These are phyloP conservation scores for Tetraselmis chui DNA, from an alignment of 139 green algal genomes.

Conservation along the genomic window DNA sequence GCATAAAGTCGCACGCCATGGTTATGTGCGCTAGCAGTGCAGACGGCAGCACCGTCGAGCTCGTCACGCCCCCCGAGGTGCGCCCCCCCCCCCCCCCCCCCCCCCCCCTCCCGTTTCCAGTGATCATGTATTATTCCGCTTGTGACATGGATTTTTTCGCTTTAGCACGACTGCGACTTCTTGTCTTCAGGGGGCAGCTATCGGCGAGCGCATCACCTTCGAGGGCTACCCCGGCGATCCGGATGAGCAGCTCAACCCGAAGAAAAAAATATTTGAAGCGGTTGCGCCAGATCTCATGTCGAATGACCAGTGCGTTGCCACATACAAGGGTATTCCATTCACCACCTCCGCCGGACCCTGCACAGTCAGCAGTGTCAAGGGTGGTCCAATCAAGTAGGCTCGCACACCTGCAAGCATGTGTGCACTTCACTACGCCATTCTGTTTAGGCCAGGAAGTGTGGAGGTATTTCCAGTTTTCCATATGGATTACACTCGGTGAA, in stretches of 20 bases:
- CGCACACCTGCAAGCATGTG: too few relatives aligned
- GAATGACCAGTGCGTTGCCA: conserved; percentile 44
- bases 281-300: conserved; percentile 60
- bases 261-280: conserved; percentile 83
- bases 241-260: conserved; percentile 81
- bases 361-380: conserved; percentile 41
- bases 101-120: too few relatives aligned
- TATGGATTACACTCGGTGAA: too few relatives aligned
- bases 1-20: conserved; percentile 81
- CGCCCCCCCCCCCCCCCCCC: background rate
- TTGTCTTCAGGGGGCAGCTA: conserved; percentile 28
- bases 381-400: conserved; percentile 43
- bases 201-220: conserved; percentile 67
- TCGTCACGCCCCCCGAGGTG: background rate
- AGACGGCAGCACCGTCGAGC: conserved; percentile 48
- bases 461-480: too few relatives aligned
- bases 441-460: too few relatives aligned
- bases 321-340: conserved; percentile 65
- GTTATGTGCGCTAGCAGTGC: conserved; percentile 70
- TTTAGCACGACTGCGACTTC: too few relatives aligned
- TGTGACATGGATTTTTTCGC: too few relatives aligned
- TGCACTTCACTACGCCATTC: too few relatives aligned
- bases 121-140: too few relatives aligned
- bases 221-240: conserved; percentile 62
- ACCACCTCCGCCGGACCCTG: conserved; percentile 41